Evolutionary conservation across 257 asterid species (phyloP).

Genomic region (Nicotiana attenuata): DNA sequence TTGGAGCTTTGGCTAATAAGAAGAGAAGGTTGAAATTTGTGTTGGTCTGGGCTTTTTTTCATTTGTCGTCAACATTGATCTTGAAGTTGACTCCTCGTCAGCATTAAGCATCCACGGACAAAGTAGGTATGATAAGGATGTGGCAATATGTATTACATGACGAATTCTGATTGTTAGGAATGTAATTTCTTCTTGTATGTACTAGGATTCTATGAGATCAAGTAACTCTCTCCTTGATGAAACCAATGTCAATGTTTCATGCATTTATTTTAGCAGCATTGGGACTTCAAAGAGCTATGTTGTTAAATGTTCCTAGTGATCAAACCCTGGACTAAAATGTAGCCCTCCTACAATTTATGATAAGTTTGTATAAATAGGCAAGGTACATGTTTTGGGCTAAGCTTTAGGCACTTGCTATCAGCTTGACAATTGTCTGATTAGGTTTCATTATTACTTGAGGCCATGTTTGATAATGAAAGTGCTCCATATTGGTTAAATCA

Average conservation of each 20-base stretch:
- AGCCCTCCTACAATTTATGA: background rate
- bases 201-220: background rate
- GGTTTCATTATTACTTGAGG: background rate
- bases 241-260: background rate
- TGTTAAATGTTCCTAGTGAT: background rate
- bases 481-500: background rate
- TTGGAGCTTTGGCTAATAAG: background rate
- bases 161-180: background rate
- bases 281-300: background rate
- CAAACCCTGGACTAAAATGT: background rate
- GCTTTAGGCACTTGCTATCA: background rate
- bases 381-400: background rate
- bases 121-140: background rate
- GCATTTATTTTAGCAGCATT: background rate
- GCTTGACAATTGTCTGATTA: background rate
- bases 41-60: background rate
- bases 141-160: background rate
- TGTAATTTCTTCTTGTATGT: background rate
- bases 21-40: background rate
- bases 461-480: background rate
- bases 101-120: background rate
- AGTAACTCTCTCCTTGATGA: background rate
- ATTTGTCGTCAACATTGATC: slow-evolving; percentile 2
- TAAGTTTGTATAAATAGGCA: background rate
- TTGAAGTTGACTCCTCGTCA: background rate